Base-by-base conservation (phyloP, 441 rosid species). In the Gossypium aridum region DNA sequence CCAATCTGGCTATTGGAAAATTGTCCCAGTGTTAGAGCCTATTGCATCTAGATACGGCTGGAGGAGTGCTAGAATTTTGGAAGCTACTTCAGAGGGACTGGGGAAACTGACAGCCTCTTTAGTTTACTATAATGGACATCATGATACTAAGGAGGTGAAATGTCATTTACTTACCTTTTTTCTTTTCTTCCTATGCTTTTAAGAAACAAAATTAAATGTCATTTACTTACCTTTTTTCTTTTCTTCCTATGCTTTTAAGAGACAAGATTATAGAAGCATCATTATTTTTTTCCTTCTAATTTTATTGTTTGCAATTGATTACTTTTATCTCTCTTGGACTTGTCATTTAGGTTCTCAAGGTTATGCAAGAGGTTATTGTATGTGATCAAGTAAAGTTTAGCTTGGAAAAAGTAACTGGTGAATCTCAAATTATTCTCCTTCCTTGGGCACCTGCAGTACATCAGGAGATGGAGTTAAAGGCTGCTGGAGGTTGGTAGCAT, bases 381-480 rank as follows among this genome's bases (percentile, higher is more conserved):
- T 96, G 99, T 82, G 86, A 91, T 69, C 86, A 79, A 83, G 93
- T 96, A 76, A 85, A 80, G 66, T 87, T 96, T 79, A 75, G 72
- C 76, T 72, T 85, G 83, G 91, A 85, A 68, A 78, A 65, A 45
- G 79, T 76, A 80, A 83, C 64, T 63, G 84, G 72, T 70, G 45
- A 69, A 65, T 81, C 88, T 72, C 79, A 78, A 47, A 78, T 49
- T 63, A 83, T 96, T 83, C 78, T 88, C 76, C 97, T 96, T 80
- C 99, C 98, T 4, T 96, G 98, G 98, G 89, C 85, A 75, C 97
- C 94, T 61, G 80, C 86, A 71, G 82, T 92, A 81, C 85, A 89
- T 84, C 98, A 93, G 84, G 98, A 90, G 88, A 85, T 89, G 85
- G 92, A 89, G 83, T 82, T 96, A 71, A 84, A 82, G 84, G 97